phyloP scores from a whole-genome alignment of 768 basidiomycete genomes.

The Imleria badia region DNA sequence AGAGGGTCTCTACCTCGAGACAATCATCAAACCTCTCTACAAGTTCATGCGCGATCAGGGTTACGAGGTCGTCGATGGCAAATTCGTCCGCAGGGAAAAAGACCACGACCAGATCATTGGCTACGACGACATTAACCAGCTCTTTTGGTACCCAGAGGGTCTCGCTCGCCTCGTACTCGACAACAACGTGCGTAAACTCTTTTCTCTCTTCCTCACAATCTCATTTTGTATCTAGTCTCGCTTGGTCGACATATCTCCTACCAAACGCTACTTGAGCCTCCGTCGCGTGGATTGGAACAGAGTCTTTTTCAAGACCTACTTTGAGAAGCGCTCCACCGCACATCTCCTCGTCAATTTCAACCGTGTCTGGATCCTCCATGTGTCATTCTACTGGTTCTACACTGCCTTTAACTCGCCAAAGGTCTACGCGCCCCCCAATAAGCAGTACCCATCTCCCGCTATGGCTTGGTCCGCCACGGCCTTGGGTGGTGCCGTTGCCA shows the following conservation, averaged over 20 bases:
- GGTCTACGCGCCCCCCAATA: constrained; percentile 76
- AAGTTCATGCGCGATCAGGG: constrained; percentile 96
- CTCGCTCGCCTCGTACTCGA: constrained; percentile 86
- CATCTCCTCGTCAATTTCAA: constrained; percentile 99
- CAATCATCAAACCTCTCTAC: constrained; percentile 93
- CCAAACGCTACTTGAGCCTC: constrained; percentile 92
- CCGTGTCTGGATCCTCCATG: constrained; percentile 96
- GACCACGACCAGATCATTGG: constrained; percentile 96
- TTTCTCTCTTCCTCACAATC: neutral
- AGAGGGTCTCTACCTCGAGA: constrained; percentile 89
- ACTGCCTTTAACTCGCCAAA: constrained; percentile 96
- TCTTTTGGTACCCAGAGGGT: constrained; percentile 99
- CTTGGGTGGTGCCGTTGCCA: constrained; percentile 94
- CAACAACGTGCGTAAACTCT: constrained; percentile 63
- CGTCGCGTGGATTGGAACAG: constrained; percentile 90
- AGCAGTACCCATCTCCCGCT: constrained; percentile 68
- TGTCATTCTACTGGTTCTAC: constrained; percentile 94
- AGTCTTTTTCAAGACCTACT: constrained; percentile 99
- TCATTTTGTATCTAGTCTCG: constrained; percentile 60
- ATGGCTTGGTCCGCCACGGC: constrained; percentile 97
- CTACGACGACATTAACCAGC: constrained; percentile 99
- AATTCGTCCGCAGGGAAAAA: constrained; percentile 90
- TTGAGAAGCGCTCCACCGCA: constrained; percentile 88
- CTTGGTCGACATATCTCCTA: constrained; percentile 85
- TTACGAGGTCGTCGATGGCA: constrained; percentile 93